Conservation (phyloP, 768 basidiomycete species). For the Boletellus ananiceps region DNA sequence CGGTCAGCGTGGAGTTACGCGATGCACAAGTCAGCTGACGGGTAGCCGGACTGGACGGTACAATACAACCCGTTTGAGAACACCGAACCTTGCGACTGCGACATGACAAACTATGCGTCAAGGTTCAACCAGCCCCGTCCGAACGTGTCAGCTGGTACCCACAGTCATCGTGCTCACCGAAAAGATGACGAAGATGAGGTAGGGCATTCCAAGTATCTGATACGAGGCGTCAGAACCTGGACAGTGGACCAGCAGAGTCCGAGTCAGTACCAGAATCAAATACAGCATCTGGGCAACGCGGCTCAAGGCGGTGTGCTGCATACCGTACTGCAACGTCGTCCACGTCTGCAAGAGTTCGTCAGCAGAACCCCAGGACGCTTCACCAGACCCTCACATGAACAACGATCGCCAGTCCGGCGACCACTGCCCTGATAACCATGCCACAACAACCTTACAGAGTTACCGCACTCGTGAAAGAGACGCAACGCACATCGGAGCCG, state of each 20-base stretch:
- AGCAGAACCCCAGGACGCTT: background rate
- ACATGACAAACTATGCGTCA: slow-evolving; percentile 14
- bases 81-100: slow-evolving; percentile 11
- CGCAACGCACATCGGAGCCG: slow-evolving; percentile 47
- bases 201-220: slow-evolving; percentile 36
- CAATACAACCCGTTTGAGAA: slow-evolving; percentile 49
- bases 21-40: slow-evolving; percentile 32
- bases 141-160: slow-evolving; percentile 19
- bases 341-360: slow-evolving; percentile 30
- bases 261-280: slow-evolving; percentile 21
- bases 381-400: slow-evolving; percentile 32
- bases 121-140: slow-evolving; percentile 13
- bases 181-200: slow-evolving; percentile 41
- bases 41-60: slow-evolving; percentile 27
- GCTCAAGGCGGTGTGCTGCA: slow-evolving; percentile 13
- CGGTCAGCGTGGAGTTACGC: slow-evolving; percentile 12
- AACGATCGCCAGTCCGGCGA: slow-evolving; percentile 39
- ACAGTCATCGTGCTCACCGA: slow-evolving; percentile 37
- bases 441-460: background rate
- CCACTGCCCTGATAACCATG: slow-evolving; percentile 34
- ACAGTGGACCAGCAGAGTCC: background rate
- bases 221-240: slow-evolving; percentile 13
- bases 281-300: slow-evolving; percentile 25
- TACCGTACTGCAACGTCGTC: slow-evolving; percentile 29
- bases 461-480: slow-evolving; percentile 1